Percentiles rank a stretch among this genome's conserved stretches.
Conservation (phyloP, 2,329 filamentous ascomycete genomes). For the Xylariaceae sp. region DNA sequence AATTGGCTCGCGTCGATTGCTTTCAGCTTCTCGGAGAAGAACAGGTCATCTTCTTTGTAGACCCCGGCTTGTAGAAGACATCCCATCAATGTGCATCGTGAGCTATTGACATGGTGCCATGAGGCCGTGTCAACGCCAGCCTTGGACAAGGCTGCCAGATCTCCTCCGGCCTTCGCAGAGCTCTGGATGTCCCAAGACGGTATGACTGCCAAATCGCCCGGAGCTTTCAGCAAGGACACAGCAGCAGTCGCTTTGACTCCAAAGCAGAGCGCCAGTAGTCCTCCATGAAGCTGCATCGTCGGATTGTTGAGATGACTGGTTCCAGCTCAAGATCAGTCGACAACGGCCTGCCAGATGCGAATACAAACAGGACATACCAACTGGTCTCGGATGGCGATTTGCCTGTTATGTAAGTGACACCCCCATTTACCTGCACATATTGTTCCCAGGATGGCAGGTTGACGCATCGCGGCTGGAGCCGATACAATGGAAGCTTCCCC, state of each 20-base stretch:
- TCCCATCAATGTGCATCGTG: constrained; percentile 52
- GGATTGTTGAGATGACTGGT: background rate
- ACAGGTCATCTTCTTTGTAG: constrained; percentile 49
- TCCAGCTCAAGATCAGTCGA: background rate
- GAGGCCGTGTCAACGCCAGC: constrained; percentile 40
- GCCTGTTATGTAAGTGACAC: background rate
- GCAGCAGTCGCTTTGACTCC: constrained; percentile 6
- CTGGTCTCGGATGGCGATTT: background rate
- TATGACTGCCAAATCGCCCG: constrained; percentile 26
- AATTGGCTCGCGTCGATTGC: constrained; percentile 43
- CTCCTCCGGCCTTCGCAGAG: constrained; percentile 29
- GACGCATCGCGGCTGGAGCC: background rate
- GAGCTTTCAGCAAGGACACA: constrained; percentile 13
- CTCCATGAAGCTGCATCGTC: constrained; percentile 15
- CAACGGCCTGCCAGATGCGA: background rate
- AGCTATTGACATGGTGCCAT: constrained; percentile 45
- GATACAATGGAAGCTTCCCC: background rate
- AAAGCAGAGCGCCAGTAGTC: constrained; percentile 13
- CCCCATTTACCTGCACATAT: too few species aligned
- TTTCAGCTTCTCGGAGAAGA: constrained; percentile 47
- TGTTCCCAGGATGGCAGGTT: background rate
- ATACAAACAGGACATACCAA: background rate
- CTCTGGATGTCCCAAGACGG: constrained; percentile 48
- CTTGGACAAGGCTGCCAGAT: constrained; percentile 36
- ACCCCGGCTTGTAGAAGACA: constrained; percentile 49